A percentile compares a stretch with the other conserved stretches of the same genome.
phyloP scores from a whole-genome alignment of 2,329 filamentous ascomycete species.

The Dendrostoma leiphaemia region DNA sequence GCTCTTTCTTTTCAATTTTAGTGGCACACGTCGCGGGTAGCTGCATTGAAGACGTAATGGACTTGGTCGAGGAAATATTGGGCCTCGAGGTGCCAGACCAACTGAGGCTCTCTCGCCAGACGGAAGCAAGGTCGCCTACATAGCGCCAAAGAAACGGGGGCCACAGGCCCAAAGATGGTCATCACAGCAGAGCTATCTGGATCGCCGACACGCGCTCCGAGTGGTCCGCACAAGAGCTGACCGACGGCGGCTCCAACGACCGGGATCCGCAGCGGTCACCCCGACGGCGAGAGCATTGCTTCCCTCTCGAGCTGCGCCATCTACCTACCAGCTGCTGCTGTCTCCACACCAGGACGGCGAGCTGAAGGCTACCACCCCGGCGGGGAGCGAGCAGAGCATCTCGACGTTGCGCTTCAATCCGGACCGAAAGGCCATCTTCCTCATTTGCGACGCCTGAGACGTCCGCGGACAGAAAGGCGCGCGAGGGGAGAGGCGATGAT shows the following conservation, averaged over 20 bases:
- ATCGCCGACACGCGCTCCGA: not conserved
- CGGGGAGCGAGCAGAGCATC: not conserved
- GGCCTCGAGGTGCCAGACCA: slow-evolving; percentile 26
- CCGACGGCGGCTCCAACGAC: not conserved
- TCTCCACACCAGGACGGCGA: not conserved
- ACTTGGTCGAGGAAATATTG: not conserved
- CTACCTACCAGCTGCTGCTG: not conserved
- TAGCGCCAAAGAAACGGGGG: not conserved
- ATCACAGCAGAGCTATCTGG: not conserved
- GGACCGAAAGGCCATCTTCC: slow-evolving; percentile 33
- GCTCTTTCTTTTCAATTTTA: too few relatives aligned
- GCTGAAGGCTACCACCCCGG: slow-evolving; percentile 6
- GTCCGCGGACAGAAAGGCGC: slow-evolving; percentile 27
- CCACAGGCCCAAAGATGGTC: not conserved
- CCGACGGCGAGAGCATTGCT: not conserved
- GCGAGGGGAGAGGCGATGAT: slow-evolving; percentile 31
- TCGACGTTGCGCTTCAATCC: slow-evolving; percentile 20
- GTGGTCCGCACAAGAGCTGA: slow-evolving; percentile 1
- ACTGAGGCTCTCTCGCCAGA: slow-evolving; percentile 36
- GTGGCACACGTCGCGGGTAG: too few relatives aligned
- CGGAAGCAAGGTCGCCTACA: slow-evolving; percentile 34
- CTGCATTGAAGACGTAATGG: not conserved
- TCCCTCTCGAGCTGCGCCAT: slow-evolving; percentile 3
- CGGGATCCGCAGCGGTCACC: slow-evolving; percentile 3
- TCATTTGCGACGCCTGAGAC: slow-evolving; percentile 31